Conservation (phyloP, 2,329 filamentous ascomycete species). For the Trematosphaeria pertusa region DNA sequence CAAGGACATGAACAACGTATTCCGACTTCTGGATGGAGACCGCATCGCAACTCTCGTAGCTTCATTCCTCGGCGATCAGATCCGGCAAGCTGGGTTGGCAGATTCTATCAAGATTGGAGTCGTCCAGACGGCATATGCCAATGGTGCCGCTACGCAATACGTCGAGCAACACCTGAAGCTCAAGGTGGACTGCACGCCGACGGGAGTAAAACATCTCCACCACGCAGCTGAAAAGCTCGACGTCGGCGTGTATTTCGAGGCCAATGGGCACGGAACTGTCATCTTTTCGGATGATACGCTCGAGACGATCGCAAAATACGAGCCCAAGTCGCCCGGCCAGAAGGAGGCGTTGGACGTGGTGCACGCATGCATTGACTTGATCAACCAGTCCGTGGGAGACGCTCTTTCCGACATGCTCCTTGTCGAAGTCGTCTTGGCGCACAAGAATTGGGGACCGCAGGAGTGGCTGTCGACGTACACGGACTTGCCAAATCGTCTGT, state of each 20-base stretch:
- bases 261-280: slow-evolving; percentile 96
- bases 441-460: slow-evolving; percentile 88
- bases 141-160: slow-evolving; percentile 92
- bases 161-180: slow-evolving; percentile 87
- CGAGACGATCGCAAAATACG: slow-evolving; percentile 76
- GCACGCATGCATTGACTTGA: slow-evolving; percentile 82
- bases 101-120: slow-evolving; percentile 89
- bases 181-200: slow-evolving; percentile 90
- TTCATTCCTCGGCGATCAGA: slow-evolving; percentile 89
- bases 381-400: slow-evolving; percentile 98
- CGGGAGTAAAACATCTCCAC: slow-evolving; percentile 96
- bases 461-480: slow-evolving; percentile 94
- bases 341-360: slow-evolving; percentile 88
- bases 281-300: slow-evolving; percentile 89
- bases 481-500: slow-evolving; percentile 93
- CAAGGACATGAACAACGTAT: slow-evolving; percentile 78
- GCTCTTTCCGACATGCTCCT: slow-evolving; percentile 95
- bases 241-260: slow-evolving; percentile 97
- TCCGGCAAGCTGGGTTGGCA: slow-evolving; percentile 77
- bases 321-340: slow-evolving; percentile 90
- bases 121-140: slow-evolving; percentile 97
- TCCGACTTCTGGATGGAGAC: slow-evolving; percentile 94
- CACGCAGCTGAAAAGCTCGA: slow-evolving; percentile 96
- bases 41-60: slow-evolving; percentile 94
- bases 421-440: slow-evolving; percentile 93